Base-by-base conservation (phyloP, 148 eudicot species). In the Persicaria maculosa region DNA sequence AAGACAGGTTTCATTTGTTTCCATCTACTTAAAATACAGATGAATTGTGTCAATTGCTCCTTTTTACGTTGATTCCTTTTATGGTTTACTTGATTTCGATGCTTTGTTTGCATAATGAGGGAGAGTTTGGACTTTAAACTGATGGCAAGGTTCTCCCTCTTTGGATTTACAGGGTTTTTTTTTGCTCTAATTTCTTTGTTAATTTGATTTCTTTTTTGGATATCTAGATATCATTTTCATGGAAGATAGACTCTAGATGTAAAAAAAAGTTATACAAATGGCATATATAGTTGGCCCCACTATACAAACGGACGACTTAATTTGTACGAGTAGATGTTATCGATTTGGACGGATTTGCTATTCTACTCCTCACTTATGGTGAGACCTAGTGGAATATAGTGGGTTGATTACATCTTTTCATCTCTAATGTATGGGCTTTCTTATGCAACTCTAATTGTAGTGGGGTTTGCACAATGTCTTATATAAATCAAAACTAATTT, bases 121-220 rank as follows among this genome's bases (percentile, higher is more conserved):
- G 75, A 78, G 74, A 79, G 82, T 36, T 77, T 85, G 79, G 84
- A 71, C 72, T 69, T 74, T 6, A 80, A 79, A 64, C 84, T 88
- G 47, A 76, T 86, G 31, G 15, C 78, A 19, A 79, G 87, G 75
- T 82, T 86, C 76, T 88, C 83, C 81, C 77, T 89, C 73, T 90
- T 90, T 55, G 97, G 95, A 52, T 77, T 92, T n/a, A 83, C 82
- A 3, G 97, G 95, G 97, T 92, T 44, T 3, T 88, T 79, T 54
- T 31, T 7, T 57, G 47, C 54, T 46, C 16, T 11, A 0, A 4
- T 15, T 22, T 64, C 10, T 9, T 22, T 14, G 19, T 7, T 31
- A 7, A 17, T 22, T 44, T 65, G 1, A 10, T 46, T 20, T 5
- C 7, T 2, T 19, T 31, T 54, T 47, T 74, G 54, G 72, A 68